A percentile compares a stretch with the other conserved stretches of the same genome.
These are phyloP conservation scores for Phytophthora uliginosa DNA, from an alignment of 352 stramenopile species.

Conservation along the genomic window DNA sequence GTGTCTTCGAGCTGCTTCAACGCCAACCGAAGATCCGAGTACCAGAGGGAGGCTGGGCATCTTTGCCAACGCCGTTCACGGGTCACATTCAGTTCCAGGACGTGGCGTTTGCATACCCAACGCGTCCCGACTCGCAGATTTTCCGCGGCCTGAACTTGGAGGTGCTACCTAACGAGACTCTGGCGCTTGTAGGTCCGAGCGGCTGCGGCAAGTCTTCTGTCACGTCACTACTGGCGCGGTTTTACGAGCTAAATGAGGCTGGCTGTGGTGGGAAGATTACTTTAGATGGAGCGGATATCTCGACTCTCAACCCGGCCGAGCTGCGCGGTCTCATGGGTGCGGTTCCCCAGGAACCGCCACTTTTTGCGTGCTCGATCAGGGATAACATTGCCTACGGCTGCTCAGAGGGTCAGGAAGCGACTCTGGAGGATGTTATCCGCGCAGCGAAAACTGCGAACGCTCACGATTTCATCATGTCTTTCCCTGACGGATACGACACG, in stretches of 20 bases:
- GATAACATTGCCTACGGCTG: conserved; percentile 86
- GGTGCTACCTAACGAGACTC: conserved; percentile 73
- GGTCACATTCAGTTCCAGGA: conserved; percentile 86
- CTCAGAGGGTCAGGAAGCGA: conserved; percentile 51
- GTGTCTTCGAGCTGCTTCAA: conserved; percentile 94
- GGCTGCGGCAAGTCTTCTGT: conserved; percentile 83
- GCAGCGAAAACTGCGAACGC: conserved; percentile 80
- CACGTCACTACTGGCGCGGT: conserved; percentile 74
- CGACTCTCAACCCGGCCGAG: conserved; percentile 56
- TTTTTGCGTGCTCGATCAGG: conserved; percentile 81
- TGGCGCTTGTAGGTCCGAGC: conserved; percentile 78
- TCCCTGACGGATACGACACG: conserved; percentile 84
- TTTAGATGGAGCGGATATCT: conserved; percentile 72
- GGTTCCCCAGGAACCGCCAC: conserved; percentile 76
- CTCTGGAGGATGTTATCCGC: conserved; percentile 63
- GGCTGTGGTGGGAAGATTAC: conserved; percentile 60
- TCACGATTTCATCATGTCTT: conserved; percentile 83
- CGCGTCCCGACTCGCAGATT: conserved; percentile 61
- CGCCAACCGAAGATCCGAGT: conserved; percentile 72
- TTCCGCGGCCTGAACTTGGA: conserved; percentile 63
- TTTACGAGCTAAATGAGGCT: conserved; percentile 73
- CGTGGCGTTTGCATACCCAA: conserved; percentile 82
- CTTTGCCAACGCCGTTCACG: conserved; percentile 45
- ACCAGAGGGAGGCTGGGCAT: conserved; percentile 40
- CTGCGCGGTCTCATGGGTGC: conserved; percentile 73